Conservation (phyloP, 106 monocot genomes). For the Acorus gramineus region DNA sequence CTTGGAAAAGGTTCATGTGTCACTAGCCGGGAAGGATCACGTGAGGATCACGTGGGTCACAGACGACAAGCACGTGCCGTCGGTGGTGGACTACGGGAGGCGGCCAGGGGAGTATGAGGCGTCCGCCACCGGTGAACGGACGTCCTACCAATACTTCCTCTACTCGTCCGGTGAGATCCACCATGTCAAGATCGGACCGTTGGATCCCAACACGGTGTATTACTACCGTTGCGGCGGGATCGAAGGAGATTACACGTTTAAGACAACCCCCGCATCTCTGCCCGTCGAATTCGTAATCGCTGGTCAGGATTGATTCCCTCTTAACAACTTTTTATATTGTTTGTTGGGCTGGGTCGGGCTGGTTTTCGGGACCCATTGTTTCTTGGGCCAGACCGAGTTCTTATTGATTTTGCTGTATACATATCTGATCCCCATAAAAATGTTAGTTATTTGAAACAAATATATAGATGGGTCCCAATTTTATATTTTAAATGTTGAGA, state of each 20-base stretch:
- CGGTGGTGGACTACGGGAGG: slow-evolving; percentile 63
- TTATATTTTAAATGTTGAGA: no score
- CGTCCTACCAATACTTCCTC: slow-evolving; percentile 50
- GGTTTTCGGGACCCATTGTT: no score
- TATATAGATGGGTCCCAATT: no score
- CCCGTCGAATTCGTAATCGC: slow-evolving; percentile 58
- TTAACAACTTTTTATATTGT: no score
- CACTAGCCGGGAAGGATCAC: slow-evolving; percentile 44
- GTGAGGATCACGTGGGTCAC: slow-evolving; percentile 71
- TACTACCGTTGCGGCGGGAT: slow-evolving; percentile 57
- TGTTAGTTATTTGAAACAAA: no score
- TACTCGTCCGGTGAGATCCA: slow-evolving; percentile 73
- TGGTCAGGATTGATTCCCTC: slow-evolving; percentile 17
- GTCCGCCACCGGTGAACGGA: slow-evolving; percentile 42
- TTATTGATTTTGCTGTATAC: no score
- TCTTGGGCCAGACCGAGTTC: no score
- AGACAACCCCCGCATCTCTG: slow-evolving; percentile 52
- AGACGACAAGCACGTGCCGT: slow-evolving; percentile 34
- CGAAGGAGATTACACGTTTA: slow-evolving; percentile 50
- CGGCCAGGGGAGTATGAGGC: slow-evolving; percentile 22
- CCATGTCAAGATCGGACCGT: slow-evolving; percentile 59
- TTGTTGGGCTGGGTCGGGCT: no score
- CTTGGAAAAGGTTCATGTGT: slow-evolving; percentile 55
- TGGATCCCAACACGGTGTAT: slow-evolving; percentile 48
- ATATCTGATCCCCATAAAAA: no score